A percentile compares a stretch with the other conserved stretches of the same genome.
phyloP scores from a whole-genome alignment of 345 rosid genomes.

The Populus ilicifolia region DNA sequence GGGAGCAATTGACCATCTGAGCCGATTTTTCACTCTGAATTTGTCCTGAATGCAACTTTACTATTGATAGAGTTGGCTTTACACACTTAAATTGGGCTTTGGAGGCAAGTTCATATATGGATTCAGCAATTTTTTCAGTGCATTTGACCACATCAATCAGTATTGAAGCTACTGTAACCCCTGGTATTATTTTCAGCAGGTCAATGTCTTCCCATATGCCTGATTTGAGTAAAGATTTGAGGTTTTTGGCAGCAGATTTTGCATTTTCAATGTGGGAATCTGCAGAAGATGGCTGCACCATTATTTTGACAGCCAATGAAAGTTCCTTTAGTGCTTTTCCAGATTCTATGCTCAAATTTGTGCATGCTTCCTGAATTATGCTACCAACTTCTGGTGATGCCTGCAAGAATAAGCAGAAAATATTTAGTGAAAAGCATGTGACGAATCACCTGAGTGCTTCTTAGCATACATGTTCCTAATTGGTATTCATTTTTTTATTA shows the following conservation, averaged over 20 bases:
- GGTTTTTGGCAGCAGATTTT: slow-evolving; percentile 30
- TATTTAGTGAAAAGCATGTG: background rate
- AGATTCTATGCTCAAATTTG: slow-evolving; percentile 44
- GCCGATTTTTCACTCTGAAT: background rate
- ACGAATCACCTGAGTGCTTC: background rate
- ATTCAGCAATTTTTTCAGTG: slow-evolving; percentile 51
- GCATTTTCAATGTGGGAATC: slow-evolving; percentile 43
- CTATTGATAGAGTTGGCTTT: slow-evolving; percentile 27
- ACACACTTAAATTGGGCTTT: slow-evolving; percentile 39
- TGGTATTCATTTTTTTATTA: background rate
- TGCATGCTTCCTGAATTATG: slow-evolving; percentile 40
- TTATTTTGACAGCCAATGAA: slow-evolving; percentile 41
- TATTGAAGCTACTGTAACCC: slow-evolving; percentile 48
- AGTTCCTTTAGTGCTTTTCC: slow-evolving; percentile 57
- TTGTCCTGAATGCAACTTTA: slow-evolving; percentile 16
- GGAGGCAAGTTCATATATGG: slow-evolving; percentile 51
- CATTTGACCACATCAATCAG: slow-evolving; percentile 48
- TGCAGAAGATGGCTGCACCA: slow-evolving; percentile 38
- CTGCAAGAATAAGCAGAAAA: slow-evolving; percentile 26
- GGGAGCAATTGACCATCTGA: background rate
- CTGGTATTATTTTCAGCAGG: slow-evolving; percentile 35
- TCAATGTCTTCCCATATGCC: slow-evolving; percentile 41
- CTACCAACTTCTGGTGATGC: slow-evolving; percentile 34
- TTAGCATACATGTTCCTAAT: background rate
- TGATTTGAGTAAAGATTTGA: slow-evolving; percentile 45